phyloP scores from a whole-genome alignment of 2,329 filamentous ascomycete genomes.

The Xylaria hypoxylon region DNA sequence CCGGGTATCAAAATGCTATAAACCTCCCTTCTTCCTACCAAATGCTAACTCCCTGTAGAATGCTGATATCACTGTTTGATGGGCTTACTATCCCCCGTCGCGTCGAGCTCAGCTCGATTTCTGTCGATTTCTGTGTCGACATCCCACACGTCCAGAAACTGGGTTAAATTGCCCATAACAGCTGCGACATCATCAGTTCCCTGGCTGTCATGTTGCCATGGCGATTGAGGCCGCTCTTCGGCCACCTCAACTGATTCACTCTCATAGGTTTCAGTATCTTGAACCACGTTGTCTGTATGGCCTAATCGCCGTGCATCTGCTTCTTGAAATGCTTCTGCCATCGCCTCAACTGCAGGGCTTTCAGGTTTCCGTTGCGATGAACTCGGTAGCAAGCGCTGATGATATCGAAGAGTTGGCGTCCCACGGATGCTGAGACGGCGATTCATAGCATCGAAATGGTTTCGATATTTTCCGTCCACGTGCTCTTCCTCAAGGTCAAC shows the following conservation, averaged over 20 bases:
- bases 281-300: slow-evolving; percentile 4
- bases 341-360: slow-evolving; percentile 58
- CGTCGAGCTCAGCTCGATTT: slow-evolving; percentile 33
- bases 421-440: slow-evolving; percentile 45
- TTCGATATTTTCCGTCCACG: slow-evolving; percentile 55
- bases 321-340: slow-evolving; percentile 63
- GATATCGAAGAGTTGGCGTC: slow-evolving; percentile 35
- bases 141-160: slow-evolving; percentile 59
- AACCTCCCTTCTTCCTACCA: slow-evolving; percentile 31
- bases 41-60: slow-evolving; percentile 25
- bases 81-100: background rate
- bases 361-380: slow-evolving; percentile 56
- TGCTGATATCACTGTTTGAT: slow-evolving; percentile 19
- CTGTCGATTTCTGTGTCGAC: slow-evolving; percentile 53
- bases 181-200: slow-evolving; percentile 60
- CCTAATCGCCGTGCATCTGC: slow-evolving; percentile 53
- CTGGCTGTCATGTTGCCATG: slow-evolving; percentile 47
- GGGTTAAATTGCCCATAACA: slow-evolving; percentile 59
- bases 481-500: slow-evolving; percentile 51
- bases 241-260: slow-evolving; percentile 17
- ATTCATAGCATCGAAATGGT: slow-evolving; percentile 62
- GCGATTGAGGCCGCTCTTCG: slow-evolving; percentile 44
- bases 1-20: slow-evolving; percentile 36
- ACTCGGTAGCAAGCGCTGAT: slow-evolving; percentile 55
- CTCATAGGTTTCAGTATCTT: slow-evolving; percentile 27